Conservation (phyloP, 73 alveolate genomes). For the Tetrahymena borealis region DNA sequence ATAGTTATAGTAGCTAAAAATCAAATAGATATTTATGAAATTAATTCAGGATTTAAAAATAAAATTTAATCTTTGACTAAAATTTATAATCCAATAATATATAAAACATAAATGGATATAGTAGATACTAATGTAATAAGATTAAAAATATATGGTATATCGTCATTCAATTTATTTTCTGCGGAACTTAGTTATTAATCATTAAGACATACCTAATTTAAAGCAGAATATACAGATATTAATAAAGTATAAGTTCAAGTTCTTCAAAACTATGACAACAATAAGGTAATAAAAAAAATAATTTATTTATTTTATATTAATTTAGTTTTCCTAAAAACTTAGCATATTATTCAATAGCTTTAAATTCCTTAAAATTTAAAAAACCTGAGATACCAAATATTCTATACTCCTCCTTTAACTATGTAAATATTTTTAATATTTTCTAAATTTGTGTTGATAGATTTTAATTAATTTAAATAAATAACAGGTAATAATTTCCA, state of each 20-base stretch:
- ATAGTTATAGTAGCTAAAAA: not conserved
- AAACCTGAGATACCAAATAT: not conserved
- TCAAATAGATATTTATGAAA: not conserved
- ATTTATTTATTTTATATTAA: not conserved
- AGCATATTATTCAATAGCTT: not conserved
- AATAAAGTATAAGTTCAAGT: too few relatives aligned
- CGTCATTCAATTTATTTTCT: not conserved
- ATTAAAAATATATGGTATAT: not conserved
- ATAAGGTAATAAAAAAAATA: not conserved
- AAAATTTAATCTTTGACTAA: not conserved
- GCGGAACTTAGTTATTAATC: too few relatives aligned
- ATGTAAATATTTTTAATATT: not conserved
- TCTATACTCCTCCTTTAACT: not conserved
- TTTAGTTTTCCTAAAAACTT: not conserved
- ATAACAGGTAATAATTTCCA: not conserved
- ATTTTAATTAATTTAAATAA: not conserved
- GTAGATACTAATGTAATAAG: too few relatives aligned
- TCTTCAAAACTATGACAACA: too few relatives aligned
- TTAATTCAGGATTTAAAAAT: not conserved
- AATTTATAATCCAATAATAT: not conserved
- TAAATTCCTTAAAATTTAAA: not conserved
- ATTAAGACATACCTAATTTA: too few relatives aligned
- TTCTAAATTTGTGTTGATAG: not conserved
- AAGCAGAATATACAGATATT: too few relatives aligned
- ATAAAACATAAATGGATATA: too few relatives aligned